A percentile compares a stretch with the other conserved stretches of the same genome.
Conservation (phyloP, 768 basidiomycete species). For the Cubamyces lactineus region DNA sequence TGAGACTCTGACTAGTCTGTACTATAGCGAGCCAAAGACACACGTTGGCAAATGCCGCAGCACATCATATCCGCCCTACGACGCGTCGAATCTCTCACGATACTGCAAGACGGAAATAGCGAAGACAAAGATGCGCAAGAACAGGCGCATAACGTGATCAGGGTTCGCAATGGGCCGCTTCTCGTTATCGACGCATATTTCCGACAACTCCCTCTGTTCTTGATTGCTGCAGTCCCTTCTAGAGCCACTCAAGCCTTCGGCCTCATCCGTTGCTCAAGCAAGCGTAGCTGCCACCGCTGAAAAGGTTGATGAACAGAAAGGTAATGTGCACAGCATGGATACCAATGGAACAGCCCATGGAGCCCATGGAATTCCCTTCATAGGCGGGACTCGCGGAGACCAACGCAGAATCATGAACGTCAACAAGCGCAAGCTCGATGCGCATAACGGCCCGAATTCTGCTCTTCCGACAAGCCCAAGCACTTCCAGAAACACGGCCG, state of each 20-base stretch:
- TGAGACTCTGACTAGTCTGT: conserved; percentile 16
- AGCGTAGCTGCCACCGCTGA: conserved; percentile 7
- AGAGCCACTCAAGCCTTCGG: conserved; percentile 21
- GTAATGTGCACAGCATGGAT: conserved; percentile 19
- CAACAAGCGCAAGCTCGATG: conserved; percentile 29
- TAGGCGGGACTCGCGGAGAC: conserved; percentile 19
- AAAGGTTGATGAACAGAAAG: conserved; percentile 27
- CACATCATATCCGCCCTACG: conserved; percentile 20
- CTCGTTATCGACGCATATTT: conserved; percentile 32
- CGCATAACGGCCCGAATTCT: background rate
- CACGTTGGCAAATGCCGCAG: conserved; percentile 24
- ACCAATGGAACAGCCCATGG: conserved; percentile 3
- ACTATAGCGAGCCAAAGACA: conserved; percentile 28
- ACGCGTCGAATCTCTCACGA: conserved; percentile 24
- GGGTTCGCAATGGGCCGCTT: conserved; percentile 40
- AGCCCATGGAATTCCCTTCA: conserved; percentile 9
- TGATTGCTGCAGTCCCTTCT: conserved; percentile 34
- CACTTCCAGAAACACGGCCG: background rate
- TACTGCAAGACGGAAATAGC: conserved; percentile 2
- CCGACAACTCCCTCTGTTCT: conserved; percentile 35
- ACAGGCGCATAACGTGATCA: conserved; percentile 33
- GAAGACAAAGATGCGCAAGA: conserved; percentile 22
- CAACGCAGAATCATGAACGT: conserved; percentile 30
- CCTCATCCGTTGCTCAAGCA: conserved; percentile 11
- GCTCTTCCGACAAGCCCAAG: background rate